Base-by-base conservation (phyloP, 2,329 filamentous ascomycete species). In the Fusarium sterilihyphosum region DNA sequence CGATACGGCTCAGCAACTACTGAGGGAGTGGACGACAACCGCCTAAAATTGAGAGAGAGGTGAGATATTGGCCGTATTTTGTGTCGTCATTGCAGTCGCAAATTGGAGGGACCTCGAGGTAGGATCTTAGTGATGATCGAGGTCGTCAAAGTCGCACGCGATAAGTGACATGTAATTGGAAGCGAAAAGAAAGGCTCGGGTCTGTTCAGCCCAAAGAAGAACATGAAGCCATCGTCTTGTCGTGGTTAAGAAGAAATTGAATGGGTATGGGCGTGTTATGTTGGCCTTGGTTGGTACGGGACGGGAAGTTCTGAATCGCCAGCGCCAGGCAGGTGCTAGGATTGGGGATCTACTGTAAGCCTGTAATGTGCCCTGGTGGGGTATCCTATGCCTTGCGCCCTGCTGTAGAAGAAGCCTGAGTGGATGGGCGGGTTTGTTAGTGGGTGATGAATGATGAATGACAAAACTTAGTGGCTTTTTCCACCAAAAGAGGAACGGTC, bases 41-140 rank as follows among this genome's bases (percentile, higher is more conserved):
- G 69, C 41, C 49, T 76, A 63, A 49, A 33, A 60, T 65, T 46
- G 61, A 56, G 40, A 69, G 26, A 52, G 61, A 64, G n/a, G 60
- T 59, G 61, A 60, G 44, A 26, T 49, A 26, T 65, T 54, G 56
- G 16, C 40, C 33, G 70, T 62, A 35, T 62, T 44, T 52, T 63
- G 56, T 73, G 60, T 73, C 73, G 73, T 75, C 73, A 75, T 75
- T 68, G 66, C 71, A 64, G 63, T 67, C 60, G 73, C 61, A 53
- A 71, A 65, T 60, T 67, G 43, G 47, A 67, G 59, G 56, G 62
- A 49, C 37, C 43, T 46, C 31, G 58, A 37, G 43, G 35, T 44
- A 31, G 61, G 58, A 43, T 53, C 43, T 43, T 44, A 41, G 44
- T 50, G 57, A 67, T 40, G 29, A 58, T 61, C 38, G 31, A 56